Percentiles rank a stretch among this genome's conserved stretches.
These are phyloP conservation scores for Chrysoporthe puriensis DNA, from an alignment of 2,329 filamentous ascomycete species.

Conservation along the genomic window DNA sequence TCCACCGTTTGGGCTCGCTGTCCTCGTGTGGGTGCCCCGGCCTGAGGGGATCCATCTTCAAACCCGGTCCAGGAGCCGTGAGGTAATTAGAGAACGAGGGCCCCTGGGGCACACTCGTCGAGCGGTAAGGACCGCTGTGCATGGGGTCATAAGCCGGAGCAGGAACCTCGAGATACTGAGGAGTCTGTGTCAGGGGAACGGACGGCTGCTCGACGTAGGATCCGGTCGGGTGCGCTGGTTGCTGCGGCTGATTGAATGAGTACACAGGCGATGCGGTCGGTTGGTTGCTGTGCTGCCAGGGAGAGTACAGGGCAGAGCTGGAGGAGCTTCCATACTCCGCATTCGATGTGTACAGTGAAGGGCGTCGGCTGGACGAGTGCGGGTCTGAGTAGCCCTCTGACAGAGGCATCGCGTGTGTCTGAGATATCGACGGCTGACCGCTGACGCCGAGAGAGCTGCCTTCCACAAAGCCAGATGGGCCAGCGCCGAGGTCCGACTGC, in stretches of 20 bases:
- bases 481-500: slow-evolving; percentile 45
- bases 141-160: slow-evolving; percentile 36
- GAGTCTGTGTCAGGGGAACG: slow-evolving; percentile 34
- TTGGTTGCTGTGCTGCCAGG: slow-evolving; percentile 50
- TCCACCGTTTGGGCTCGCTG: slow-evolving; percentile 25
- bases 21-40: slow-evolving; percentile 29
- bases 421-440: slow-evolving; percentile 41
- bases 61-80: slow-evolving; percentile 23
- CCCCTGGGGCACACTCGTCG: slow-evolving; percentile 30
- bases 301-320: slow-evolving; percentile 44
- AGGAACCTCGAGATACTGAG: slow-evolving; percentile 34
- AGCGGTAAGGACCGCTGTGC: slow-evolving; percentile 35
- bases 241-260: slow-evolving; percentile 47
- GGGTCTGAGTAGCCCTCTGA: slow-evolving; percentile 50
- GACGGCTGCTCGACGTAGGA: slow-evolving; percentile 37
- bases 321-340: slow-evolving; percentile 51
- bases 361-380: slow-evolving; percentile 50
- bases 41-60: slow-evolving; percentile 30
- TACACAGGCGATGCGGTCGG: slow-evolving; percentile 50
- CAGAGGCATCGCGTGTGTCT: slow-evolving; percentile 43
- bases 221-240: slow-evolving; percentile 33
- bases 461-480: slow-evolving; percentile 48
- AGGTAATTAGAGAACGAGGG: slow-evolving; percentile 32
- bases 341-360: slow-evolving; percentile 47
- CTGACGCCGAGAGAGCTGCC: slow-evolving; percentile 40